Evolutionary conservation across 2,329 filamentous ascomycete genomes (phyloP).

Genomic region (Pseudomassariella vexata): DNA sequence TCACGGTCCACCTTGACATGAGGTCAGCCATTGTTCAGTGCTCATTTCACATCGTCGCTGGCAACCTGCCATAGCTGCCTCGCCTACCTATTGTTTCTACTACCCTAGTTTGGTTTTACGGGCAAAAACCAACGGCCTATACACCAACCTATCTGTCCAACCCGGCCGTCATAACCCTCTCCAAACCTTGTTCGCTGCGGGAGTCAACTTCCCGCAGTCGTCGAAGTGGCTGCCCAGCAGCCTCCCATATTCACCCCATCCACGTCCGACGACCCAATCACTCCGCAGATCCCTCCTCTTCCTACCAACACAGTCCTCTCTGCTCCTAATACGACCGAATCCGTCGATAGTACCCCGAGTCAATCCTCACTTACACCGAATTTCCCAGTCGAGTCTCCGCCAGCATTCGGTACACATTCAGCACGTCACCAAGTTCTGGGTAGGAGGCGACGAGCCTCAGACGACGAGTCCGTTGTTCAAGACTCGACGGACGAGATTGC

Average conservation of each 20-base stretch:
- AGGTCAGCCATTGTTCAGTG: conserved; percentile 6
- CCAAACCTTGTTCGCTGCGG: conserved; percentile 25
- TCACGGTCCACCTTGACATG: conserved; percentile 7
- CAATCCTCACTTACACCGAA: conserved; percentile 10
- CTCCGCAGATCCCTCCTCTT: conserved; percentile 45
- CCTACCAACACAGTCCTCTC: conserved; percentile 41
- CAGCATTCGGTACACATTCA: conserved; percentile 10
- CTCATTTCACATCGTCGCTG: conserved; percentile 3
- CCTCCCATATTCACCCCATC: conserved; percentile 50
- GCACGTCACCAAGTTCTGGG: conserved; percentile 40
- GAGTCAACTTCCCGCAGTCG: conserved; percentile 37
- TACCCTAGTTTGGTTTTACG: too few species aligned
- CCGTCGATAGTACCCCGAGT: conserved; percentile 14
- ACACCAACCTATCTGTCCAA: too few species aligned
- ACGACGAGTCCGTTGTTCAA: conserved; percentile 26
- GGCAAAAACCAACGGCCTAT: too few species aligned
- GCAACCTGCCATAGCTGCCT: conserved; percentile 2
- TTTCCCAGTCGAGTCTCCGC: conserved; percentile 14
- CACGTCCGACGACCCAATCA: conserved; percentile 62
- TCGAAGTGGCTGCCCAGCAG: conserved; percentile 71
- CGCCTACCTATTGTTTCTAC: too few species aligned
- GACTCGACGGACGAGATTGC: conserved; percentile 13
- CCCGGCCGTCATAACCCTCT: too few species aligned
- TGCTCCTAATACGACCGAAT: conserved; percentile 25
- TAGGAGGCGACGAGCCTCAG: conserved; percentile 46